Conservation (phyloP, 148 eudicot genomes). For the Amaranthus cruentus region DNA sequence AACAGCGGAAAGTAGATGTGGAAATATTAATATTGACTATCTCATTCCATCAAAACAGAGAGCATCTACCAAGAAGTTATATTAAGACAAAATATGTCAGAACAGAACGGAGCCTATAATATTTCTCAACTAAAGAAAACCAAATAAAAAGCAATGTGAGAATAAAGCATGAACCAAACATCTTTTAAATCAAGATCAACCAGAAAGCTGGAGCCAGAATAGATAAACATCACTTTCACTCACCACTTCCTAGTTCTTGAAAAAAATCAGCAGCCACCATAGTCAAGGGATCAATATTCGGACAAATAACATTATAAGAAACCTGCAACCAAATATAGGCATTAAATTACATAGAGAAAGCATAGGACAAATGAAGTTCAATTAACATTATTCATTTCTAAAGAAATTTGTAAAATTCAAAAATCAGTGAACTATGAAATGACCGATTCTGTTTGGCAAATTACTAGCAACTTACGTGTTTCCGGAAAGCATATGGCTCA, state of each 20-base stretch:
- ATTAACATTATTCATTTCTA: too few species aligned
- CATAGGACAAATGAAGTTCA: background rate
- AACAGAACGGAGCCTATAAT: too few species aligned
- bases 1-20: too few species aligned
- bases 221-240: slow-evolving; percentile 22
- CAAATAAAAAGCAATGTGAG: background rate
- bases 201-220: background rate
- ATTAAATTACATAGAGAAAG: background rate
- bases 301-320: slow-evolving; percentile 84
- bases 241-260: slow-evolving; percentile 92
- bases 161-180: background rate
- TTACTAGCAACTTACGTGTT: slow-evolving; percentile 50
- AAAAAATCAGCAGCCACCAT: slow-evolving; percentile 85
- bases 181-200: background rate
- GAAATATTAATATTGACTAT: too few species aligned
- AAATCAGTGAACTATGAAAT: background rate
- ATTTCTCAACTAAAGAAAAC: background rate
- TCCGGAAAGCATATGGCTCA: slow-evolving; percentile 92
- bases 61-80: background rate
- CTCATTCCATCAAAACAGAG: too few species aligned
- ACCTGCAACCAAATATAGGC: slow-evolving; percentile 50
- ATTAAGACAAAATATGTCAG: background rate
- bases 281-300: slow-evolving; percentile 80
- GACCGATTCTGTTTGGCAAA: background rate
- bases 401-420: background rate